Percentiles rank a stretch among this genome's conserved stretches.
Evolutionary conservation across 805 yeast genomes (phyloP).

Genomic region (Peterozyma toletana): DNA sequence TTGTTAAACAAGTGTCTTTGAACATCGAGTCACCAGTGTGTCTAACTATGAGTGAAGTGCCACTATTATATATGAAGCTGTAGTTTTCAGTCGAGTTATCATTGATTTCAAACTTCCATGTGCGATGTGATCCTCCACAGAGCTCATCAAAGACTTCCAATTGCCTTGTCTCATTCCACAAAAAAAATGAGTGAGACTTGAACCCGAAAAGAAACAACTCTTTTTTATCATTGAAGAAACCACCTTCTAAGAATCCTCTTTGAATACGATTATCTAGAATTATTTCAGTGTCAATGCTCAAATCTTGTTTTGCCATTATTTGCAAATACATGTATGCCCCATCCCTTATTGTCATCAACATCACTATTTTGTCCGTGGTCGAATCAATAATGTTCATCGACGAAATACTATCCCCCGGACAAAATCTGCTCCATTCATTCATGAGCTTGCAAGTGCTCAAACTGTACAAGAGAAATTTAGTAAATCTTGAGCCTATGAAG

Average conservation of each 20-base stretch:
- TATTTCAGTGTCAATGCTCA: conserved; percentile 16
- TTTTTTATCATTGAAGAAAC: conserved; percentile 31
- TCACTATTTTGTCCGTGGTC: conserved; percentile 11
- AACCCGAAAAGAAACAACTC: conserved; percentile 72
- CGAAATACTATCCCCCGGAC: conserved; percentile 65
- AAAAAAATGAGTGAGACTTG: conserved; percentile 66
- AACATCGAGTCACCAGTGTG: conserved; percentile 15
- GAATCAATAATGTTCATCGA: conserved; percentile 34
- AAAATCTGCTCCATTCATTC: conserved; percentile 37
- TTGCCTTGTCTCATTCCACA: conserved; percentile 78
- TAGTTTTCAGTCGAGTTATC: conserved; percentile 16
- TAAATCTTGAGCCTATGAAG: conserved; percentile 66
- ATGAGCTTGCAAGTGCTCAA: conserved; percentile 14
- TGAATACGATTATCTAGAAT: conserved; percentile 57
- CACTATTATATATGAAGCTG: conserved; percentile 53
- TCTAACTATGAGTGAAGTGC: conserved; percentile 38
- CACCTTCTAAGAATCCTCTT: conserved; percentile 80
- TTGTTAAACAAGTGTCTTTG: conserved; percentile 25
- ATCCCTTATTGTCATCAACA: conserved; percentile 54
- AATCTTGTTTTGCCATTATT: conserved; percentile 11
- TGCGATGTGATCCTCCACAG: conserved; percentile 91
- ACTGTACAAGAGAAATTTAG: conserved; percentile 53
- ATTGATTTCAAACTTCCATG: conserved; percentile 53
- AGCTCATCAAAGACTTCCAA: conserved; percentile 58
- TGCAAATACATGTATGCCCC: conserved; percentile 47